Percentiles rank a stretch among this genome's conserved stretches.
Conservation (phyloP, 148 eudicot species). For the Chenopodium suecicum region DNA sequence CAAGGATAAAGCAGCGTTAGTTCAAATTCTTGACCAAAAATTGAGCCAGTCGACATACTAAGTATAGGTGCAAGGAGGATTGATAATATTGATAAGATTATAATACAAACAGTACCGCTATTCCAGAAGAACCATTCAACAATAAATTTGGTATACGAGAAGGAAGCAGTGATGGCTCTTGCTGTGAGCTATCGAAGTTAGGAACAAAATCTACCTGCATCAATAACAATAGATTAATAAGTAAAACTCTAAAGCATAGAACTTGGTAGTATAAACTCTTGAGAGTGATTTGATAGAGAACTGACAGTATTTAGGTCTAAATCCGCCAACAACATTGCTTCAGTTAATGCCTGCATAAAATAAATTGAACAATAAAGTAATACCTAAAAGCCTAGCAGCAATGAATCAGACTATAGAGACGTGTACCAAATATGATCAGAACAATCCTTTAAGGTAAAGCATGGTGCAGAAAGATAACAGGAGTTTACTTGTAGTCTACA, state of each 20-base stretch:
- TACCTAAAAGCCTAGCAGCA: not conserved
- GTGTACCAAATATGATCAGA: not conserved
- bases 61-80: not conserved
- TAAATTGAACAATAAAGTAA: not conserved
- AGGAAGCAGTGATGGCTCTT: conserved; percentile 88
- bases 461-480: conserved; percentile 5
- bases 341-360: conserved; percentile 76
- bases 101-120: conserved; percentile 58
- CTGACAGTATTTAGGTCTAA: conserved; percentile 86
- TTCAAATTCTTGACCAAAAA: not conserved
- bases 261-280: not conserved
- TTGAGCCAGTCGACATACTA: not conserved
- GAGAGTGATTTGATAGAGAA: conserved; percentile 17
- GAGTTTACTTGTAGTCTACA: conserved; percentile 86
- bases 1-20: not conserved
- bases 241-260: not conserved
- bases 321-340: conserved; percentile 95
- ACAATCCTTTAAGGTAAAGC: not conserved
- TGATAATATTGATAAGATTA: not conserved
- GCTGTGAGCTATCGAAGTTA: conserved; percentile 89
- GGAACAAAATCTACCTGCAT: conserved; percentile 93
- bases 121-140: conserved; percentile 94
- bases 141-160: conserved; percentile 82
- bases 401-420: not conserved
- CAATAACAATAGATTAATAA: conserved; percentile 12